Base-by-base conservation (phyloP, 805 yeast genomes). In the Pichia cabralensis region DNA sequence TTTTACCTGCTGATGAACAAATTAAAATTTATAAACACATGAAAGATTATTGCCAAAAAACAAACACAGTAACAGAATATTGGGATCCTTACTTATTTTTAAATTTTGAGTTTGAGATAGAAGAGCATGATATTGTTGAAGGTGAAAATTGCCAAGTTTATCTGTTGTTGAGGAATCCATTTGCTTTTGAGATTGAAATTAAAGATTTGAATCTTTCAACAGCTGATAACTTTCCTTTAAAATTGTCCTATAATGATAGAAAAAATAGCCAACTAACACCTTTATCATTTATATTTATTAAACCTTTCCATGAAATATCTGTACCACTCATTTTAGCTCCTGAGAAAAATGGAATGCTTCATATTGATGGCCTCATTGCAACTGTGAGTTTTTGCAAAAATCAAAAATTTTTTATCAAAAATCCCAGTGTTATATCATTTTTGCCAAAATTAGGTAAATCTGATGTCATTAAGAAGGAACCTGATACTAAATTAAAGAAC, bases 161-260 rank as follows among this genome's bases (percentile, higher is more conserved):
- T 6, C 58, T 83, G 2, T 58, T 63, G 3, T 48, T 88, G 8
- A 86, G 80, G 49, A 89, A 89, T 51, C 95, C 95, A 8, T 84
- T 74, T 57, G 70, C 71, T 6, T 84, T 83, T 53, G 84, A 79
- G 27, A 59, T 88, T 11, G 76, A 72, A 25, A 58, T 88, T 5
- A 61, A 63, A 14, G 67, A 67, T 21, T 49, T 80, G 3, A 47
- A 58, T 25, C 55, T 79, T 2, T 43, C 47, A 5, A 46, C 58
- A 5, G 34, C 43, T 2, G 53, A 45, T 17, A 34, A 40, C 6
- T 50, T 59, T 13, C 41, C 55, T 6, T 8, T 50, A 36, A 48
- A 52, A 40, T 19, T 33, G 5, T 10, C 9, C 8, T 18, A 33
- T 2, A n/a, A 27, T 3, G 37, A 36, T 18, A 31, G 34, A 10